phyloP scores from a whole-genome alignment of 768 basidiomycete species.

The Russula sp. region DNA sequence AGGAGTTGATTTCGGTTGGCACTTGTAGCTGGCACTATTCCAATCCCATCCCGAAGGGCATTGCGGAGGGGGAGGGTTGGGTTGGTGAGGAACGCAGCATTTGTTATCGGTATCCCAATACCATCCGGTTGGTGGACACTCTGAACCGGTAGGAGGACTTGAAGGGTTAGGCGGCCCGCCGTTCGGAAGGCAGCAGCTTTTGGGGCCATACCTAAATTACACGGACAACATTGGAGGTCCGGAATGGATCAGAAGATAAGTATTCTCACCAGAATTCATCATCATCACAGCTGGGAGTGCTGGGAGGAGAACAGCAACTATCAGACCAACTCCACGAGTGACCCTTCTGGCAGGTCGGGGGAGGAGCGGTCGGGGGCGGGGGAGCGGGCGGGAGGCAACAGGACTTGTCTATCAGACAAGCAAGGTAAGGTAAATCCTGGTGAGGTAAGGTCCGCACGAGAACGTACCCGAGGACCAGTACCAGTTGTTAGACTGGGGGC shows the following conservation, averaged over 20 bases:
- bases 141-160: constrained; percentile 47
- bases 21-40: constrained; percentile 41
- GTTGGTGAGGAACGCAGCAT: constrained; percentile 54
- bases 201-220: constrained; percentile 35
- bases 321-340: constrained; percentile 22
- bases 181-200: constrained; percentile 45
- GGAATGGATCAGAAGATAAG: not conserved
- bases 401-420: constrained; percentile 9
- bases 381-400: constrained; percentile 30
- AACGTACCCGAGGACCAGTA: constrained; percentile 19
- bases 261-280: constrained; percentile 38
- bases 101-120: constrained; percentile 49
- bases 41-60: constrained; percentile 50
- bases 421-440: not conserved
- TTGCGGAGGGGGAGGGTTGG: constrained; percentile 42
- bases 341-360: constrained; percentile 24
- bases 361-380: constrained; percentile 19
- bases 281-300: constrained; percentile 15
- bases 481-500: constrained; percentile 17
- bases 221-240: not conserved
- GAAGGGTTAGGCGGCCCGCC: constrained; percentile 45
- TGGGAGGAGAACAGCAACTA: constrained; percentile 16
- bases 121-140: constrained; percentile 48
- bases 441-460: not conserved
- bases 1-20: constrained; percentile 40